phyloP scores from a whole-genome alignment of 2,329 filamentous ascomycete genomes.

The Talaromyces piceae region DNA sequence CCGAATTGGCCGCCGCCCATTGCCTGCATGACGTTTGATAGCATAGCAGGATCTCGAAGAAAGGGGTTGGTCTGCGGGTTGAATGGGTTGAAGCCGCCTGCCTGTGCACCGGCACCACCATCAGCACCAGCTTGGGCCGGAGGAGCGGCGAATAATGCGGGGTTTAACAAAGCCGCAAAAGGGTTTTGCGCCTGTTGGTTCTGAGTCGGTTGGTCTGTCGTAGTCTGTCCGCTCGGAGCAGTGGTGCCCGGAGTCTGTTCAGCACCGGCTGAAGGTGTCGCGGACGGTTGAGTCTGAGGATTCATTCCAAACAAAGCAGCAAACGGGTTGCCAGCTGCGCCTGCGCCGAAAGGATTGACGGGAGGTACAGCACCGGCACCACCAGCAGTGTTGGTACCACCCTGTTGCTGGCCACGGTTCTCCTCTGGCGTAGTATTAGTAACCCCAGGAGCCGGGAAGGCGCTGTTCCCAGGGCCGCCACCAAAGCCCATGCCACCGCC shows the following conservation, averaged over 20 bases:
- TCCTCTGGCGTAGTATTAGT: slow-evolving; percentile 74
- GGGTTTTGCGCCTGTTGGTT: slow-evolving; percentile 49
- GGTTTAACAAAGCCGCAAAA: slow-evolving; percentile 58
- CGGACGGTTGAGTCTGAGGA: slow-evolving; percentile 18
- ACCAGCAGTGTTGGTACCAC: slow-evolving; percentile 27
- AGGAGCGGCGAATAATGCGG: slow-evolving; percentile 29
- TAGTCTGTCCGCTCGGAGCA: slow-evolving; percentile 17
- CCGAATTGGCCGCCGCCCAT: slow-evolving; percentile 33
- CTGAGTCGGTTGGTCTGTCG: slow-evolving; percentile 25
- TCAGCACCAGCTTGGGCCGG: slow-evolving; percentile 19
- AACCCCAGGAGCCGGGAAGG: slow-evolving; percentile 83
- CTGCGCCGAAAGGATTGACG: slow-evolving; percentile 28
- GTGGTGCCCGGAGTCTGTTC: slow-evolving; percentile 20
- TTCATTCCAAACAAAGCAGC: slow-evolving; percentile 49
- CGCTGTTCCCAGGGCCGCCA: slow-evolving; percentile 33
- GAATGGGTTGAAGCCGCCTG: slow-evolving; percentile 39
- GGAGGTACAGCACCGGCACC: slow-evolving; percentile 37
- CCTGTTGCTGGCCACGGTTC: slow-evolving; percentile 24
- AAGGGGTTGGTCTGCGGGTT: slow-evolving; percentile 45
- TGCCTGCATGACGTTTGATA: slow-evolving; percentile 50
- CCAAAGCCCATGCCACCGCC: slow-evolving; percentile 42
- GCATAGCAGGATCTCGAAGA: slow-evolving; percentile 52
- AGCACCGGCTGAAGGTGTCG: slow-evolving; percentile 19
- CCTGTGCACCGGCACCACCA: slow-evolving; percentile 23
- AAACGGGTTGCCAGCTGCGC: slow-evolving; percentile 50